Conservation (phyloP, 768 basidiomycete species). For the Russula dissimulans region DNA sequence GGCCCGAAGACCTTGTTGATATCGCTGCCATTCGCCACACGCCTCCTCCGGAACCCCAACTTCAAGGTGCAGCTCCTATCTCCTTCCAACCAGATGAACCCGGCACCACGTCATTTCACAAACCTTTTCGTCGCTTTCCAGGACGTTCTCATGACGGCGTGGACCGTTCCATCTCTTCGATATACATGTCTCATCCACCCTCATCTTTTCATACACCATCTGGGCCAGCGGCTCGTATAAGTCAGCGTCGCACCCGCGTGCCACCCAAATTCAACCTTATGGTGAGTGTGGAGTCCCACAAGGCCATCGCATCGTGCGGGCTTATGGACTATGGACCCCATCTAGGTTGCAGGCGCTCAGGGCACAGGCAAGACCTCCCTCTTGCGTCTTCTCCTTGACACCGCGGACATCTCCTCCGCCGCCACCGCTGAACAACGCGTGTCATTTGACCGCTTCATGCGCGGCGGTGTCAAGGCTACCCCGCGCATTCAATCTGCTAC, state of each 20-base stretch:
- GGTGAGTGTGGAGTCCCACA: constrained; percentile 35
- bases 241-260: constrained; percentile 54
- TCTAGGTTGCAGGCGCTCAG: constrained; percentile 67
- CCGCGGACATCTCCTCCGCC: constrained; percentile 69
- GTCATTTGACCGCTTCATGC: constrained; percentile 56
- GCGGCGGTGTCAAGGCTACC: constrained; percentile 51
- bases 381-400: constrained; percentile 70
- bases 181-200: constrained; percentile 60
- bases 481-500: constrained; percentile 56
- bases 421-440: constrained; percentile 68
- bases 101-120: constrained; percentile 67
- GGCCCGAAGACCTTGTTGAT: constrained; percentile 80
- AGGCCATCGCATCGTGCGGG: not conserved
- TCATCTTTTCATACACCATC: constrained; percentile 43
- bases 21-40: constrained; percentile 51
- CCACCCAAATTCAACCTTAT: constrained; percentile 82
- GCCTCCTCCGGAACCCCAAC: constrained; percentile 27
- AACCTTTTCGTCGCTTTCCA: constrained; percentile 51
- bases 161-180: constrained; percentile 48
- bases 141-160: constrained; percentile 34
- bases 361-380: constrained; percentile 83
- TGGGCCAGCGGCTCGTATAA: constrained; percentile 37
- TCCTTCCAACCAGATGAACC: constrained; percentile 48
- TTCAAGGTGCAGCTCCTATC: constrained; percentile 63
- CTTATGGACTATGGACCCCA: not conserved